Base-by-base conservation (phyloP, 2,329 filamentous ascomycete genomes). In the Aureobasidium pullulans region DNA sequence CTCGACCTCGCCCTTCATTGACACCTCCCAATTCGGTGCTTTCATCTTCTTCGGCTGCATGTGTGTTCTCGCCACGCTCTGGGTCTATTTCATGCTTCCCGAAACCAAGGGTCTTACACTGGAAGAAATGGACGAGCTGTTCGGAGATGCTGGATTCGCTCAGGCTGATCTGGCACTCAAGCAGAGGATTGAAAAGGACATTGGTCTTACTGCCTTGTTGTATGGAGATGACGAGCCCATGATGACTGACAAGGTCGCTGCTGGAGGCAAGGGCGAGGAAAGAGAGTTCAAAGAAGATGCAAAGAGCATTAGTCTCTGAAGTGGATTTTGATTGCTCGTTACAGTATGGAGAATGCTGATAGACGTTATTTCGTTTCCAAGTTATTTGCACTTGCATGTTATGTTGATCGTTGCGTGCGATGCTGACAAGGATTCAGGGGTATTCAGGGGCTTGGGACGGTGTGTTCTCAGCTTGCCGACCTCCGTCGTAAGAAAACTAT, bases 111-210 rank as follows among this genome's bases (percentile, higher is more conserved):
- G 64, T 13, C 48, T 60, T 28, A 67, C 66, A 15, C 49, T 68
- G 36, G 67, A 69, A 46, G 65, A 69, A 47, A 67, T 68, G 66
- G 66, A 68, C 37, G 62, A 64, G 37, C 7, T 67, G 2, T 68
- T 68, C n/a, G 68, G 68, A 40, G 60, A 61, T 28, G 44, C 44
- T 74, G 36, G 78, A 75, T 57, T 64, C 52, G 63, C 63, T 2
- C 48, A 63, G 53, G 62, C 48, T 2, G 62, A 64, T 57, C 31
- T 62, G 57, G 47, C 60, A 5, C 54, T 58, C 10, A 64, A 64
- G 52, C 46, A 49, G 15, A 48, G 54, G 36, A 64, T 63, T 19
- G 63, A 64, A 43, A 48, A 54, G n/a, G 60, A 64, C n/a, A 64
- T 64, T 40, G 63, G 63, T 5, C 40, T 64, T 6, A 62, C 60